phyloP scores from a whole-genome alignment of 148 eudicot species.

The Nepenthes gracilis region DNA sequence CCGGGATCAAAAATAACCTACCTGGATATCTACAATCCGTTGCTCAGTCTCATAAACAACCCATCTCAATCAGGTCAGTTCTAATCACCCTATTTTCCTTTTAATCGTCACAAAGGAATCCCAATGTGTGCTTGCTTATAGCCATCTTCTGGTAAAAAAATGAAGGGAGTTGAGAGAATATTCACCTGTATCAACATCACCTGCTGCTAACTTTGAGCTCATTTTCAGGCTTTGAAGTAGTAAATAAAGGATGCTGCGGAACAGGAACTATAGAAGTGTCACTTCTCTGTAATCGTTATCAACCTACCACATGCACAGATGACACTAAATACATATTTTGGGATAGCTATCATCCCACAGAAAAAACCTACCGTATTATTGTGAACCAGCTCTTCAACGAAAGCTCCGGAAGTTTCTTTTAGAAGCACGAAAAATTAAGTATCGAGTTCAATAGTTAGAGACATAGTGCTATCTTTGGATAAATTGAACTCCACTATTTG shows the following conservation, averaged over 20 bases:
- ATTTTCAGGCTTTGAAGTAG: constrained; percentile 18
- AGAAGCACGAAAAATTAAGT: too few species aligned
- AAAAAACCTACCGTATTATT: not conserved
- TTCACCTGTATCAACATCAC: too few species aligned
- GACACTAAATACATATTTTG: constrained; percentile 24
- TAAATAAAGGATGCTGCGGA: constrained; percentile 31
- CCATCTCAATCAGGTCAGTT: constrained; percentile 25
- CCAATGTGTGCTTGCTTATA: not conserved
- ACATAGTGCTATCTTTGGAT: too few species aligned
- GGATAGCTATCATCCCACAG: constrained; percentile 39
- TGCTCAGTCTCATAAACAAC: constrained; percentile 34
- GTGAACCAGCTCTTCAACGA: not conserved
- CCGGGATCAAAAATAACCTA: constrained; percentile 26
- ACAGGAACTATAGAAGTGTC: constrained; percentile 31
- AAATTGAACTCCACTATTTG: too few species aligned
- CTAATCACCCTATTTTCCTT: not conserved
- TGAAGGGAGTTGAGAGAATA: too few species aligned
- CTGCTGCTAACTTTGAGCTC: not conserved
- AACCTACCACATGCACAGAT: constrained; percentile 13
- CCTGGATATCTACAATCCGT: constrained; percentile 32
- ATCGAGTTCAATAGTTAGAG: too few species aligned
- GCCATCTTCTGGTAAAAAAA: too few species aligned
- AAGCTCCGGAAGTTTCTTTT: too few species aligned
- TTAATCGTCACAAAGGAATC: not conserved
- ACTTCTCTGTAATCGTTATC: constrained; percentile 13